Conservation (phyloP, 495 filamentous ascomycete genomes). For the Talaromyces proteolyticus region DNA sequence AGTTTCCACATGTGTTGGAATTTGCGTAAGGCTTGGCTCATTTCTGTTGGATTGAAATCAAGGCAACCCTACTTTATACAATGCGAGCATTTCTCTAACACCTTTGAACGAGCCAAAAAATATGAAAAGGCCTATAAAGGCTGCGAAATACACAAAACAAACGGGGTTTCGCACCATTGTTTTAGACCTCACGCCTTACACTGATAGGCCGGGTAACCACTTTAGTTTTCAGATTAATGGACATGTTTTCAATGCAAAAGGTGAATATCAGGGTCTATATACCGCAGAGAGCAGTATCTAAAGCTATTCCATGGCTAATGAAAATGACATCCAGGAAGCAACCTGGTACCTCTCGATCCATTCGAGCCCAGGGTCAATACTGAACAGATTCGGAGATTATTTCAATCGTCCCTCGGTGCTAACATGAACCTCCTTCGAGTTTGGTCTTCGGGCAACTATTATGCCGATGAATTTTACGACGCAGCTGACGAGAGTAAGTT, state of each 20-base stretch:
- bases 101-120: slow-evolving; percentile 15
- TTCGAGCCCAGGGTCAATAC: slow-evolving; percentile 46
- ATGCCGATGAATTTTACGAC: slow-evolving; percentile 50
- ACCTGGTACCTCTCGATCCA: slow-evolving; percentile 48
- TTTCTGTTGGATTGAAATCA: no score
- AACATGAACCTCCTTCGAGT: slow-evolving; percentile 52
- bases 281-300: not conserved
- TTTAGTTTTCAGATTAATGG: slow-evolving; percentile 54
- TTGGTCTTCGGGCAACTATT: slow-evolving; percentile 46
- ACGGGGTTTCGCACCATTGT: slow-evolving; percentile 49
- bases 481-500: slow-evolving; percentile 36
- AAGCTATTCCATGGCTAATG: not conserved
- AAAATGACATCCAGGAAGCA: no score
- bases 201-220: slow-evolving; percentile 41
- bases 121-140: no score
- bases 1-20: no score
- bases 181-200: slow-evolving; percentile 41
- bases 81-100: slow-evolving; percentile 32
- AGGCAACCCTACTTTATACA: slow-evolving; percentile 29
- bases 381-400: slow-evolving; percentile 31
- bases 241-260: slow-evolving; percentile 48
- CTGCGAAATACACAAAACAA: slow-evolving; percentile 31
- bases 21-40: no score
- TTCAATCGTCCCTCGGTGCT: slow-evolving; percentile 34
- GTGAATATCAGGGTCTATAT: no score